Conservation (phyloP, 1,139 yeast genomes). For the Scheffersomyces lignicola region DNA sequence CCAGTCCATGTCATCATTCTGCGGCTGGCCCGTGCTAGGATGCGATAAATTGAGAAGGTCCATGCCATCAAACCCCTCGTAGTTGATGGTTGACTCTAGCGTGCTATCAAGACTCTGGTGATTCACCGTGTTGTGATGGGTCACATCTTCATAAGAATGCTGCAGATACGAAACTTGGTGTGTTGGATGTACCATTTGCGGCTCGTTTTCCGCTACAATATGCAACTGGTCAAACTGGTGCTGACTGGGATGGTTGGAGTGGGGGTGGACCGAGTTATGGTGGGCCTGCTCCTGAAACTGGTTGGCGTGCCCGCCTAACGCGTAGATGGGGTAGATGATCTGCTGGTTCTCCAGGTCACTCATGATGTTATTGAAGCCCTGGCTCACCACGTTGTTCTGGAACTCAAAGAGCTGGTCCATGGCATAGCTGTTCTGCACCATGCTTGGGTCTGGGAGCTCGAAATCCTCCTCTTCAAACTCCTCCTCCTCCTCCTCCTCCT, state of each 20-base stretch:
- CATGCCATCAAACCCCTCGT: background rate
- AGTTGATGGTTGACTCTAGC: slow-evolving; percentile 3
- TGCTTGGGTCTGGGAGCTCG: background rate
- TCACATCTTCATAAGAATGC: no score
- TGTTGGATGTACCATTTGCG: no score
- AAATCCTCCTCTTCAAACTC: slow-evolving; percentile 2
- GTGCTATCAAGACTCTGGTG: slow-evolving; percentile 1
- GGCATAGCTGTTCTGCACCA: no score
- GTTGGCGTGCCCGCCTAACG: background rate
- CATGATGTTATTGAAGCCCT: slow-evolving; percentile 2
- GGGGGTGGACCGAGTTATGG: no score
- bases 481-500: slow-evolving; percentile 1
- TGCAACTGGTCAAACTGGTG: background rate
- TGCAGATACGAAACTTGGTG: background rate
- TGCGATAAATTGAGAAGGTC: background rate
- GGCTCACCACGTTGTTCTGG: background rate
- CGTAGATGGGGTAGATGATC: slow-evolving; percentile 2
- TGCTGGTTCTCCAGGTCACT: background rate
- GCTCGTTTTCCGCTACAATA: no score
- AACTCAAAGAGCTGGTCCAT: slow-evolving; percentile 1
- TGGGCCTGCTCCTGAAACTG: no score
- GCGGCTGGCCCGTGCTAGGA: background rate
- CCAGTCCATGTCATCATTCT: slow-evolving; percentile 3
- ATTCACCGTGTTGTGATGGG: no score
- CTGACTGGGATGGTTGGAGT: background rate